Conservation (phyloP, 2,329 filamentous ascomycete species). For the Blastomyces gilchristii region DNA sequence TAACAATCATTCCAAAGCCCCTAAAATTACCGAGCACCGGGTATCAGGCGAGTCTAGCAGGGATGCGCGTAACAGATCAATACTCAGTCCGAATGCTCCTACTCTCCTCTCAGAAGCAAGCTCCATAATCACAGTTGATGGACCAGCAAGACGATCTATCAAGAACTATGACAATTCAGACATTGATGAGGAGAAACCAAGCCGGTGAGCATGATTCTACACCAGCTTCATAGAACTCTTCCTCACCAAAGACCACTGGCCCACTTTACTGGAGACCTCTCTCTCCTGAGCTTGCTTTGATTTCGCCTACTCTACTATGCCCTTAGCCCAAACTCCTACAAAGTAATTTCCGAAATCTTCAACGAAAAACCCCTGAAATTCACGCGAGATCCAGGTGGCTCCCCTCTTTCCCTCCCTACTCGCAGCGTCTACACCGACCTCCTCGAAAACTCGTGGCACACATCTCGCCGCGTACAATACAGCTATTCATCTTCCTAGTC, state of each 20-base stretch:
- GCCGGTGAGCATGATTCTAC: constrained; percentile 11
- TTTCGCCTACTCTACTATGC: constrained; percentile 17
- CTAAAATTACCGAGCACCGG: neutral
- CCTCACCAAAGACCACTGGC: constrained; percentile 14
- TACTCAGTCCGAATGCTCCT: neutral
- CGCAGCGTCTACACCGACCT: constrained; percentile 13
- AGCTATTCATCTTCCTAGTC: constrained; percentile 41
- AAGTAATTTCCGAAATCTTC: constrained; percentile 14
- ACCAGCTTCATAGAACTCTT: constrained; percentile 14
- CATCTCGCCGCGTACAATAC: constrained; percentile 12
- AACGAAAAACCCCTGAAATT: constrained; percentile 10
- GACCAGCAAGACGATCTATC: neutral
- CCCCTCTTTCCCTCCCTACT: neutral
- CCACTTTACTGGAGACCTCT: constrained; percentile 14
- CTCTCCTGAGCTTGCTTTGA: constrained; percentile 16
- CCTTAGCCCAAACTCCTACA: constrained; percentile 14
- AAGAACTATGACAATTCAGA: neutral
- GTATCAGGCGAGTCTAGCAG: neutral
- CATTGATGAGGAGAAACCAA: neutral
- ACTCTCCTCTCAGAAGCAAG: neutral
- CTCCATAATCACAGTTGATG: neutral
- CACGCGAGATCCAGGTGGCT: neutral
- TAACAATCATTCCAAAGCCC: neutral
- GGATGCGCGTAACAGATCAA: neutral
- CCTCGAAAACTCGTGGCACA: constrained; percentile 13